Evolutionary conservation across 2,329 filamentous ascomycete species (phyloP), one percentile per base, ranked within the genome.

Genomic region (Rhynchosporium agropyri): DNA sequence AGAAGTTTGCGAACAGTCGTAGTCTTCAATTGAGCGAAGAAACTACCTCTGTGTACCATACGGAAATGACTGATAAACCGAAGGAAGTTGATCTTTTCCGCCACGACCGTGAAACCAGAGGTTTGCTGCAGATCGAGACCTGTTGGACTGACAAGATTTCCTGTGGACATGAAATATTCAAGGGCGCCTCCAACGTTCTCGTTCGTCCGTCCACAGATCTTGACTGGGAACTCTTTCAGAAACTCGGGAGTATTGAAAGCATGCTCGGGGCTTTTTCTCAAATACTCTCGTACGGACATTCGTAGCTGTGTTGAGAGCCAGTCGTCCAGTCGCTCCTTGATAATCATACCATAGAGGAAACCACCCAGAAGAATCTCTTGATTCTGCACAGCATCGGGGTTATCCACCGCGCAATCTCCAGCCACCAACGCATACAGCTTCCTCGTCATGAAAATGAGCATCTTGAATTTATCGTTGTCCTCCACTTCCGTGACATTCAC

Each of bases 41-140:
- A 99, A 75, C 92, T 95, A 81, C 95, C 95, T 87, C 95, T 88
- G 80, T 99, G 95, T 63, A 99, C 92, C 92, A 97, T 97, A 69
- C 95, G 90, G 84, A 99, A 99, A 77, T 99, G 95, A 77, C 91
- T 95, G 79, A 99, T 96, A 79, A 98, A 99, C 72, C 95, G 91
- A 73, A 96, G 87, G 76, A 98, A 99, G 79, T 99, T 99, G 75
- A 99, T 94, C 83, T 98, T 98, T 76, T 99, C 95, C 2, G 95
- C 95, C 58, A 98, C 93, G 57, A 99, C 92, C 0, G 92, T 96
- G 77, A 96, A 99, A 66, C 95, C 95, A 12, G 94, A 95, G 0
- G 89, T 89, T 77, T 99, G 95, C 74, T 98, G 95, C 72, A 97
- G 77, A 82, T 99, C 95, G 46, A 99, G 83, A 68, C 95, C 95